Evolutionary conservation across 495 filamentous ascomycete genomes (phyloP).

Genomic region (Sporormia fimetaria): DNA sequence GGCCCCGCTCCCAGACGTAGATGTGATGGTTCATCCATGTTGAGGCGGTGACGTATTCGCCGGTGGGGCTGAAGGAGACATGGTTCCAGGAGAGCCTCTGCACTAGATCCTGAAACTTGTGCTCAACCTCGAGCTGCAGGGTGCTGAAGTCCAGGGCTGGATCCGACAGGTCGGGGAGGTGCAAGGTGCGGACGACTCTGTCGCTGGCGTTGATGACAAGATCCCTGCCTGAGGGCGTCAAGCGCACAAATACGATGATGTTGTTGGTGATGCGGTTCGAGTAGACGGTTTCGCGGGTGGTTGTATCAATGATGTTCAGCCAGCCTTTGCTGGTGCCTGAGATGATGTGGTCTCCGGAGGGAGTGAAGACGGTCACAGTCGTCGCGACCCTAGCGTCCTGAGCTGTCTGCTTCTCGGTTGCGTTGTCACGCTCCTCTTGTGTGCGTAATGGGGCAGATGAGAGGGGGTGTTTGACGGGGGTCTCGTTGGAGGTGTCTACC

Average conservation of each 20-base stretch:
- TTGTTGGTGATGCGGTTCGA: slow-evolving; percentile 74
- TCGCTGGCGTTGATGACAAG: slow-evolving; percentile 84
- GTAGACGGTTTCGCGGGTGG: slow-evolving; percentile 65
- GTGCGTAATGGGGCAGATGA: slow-evolving; percentile 69
- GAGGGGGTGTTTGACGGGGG: slow-evolving; percentile 60
- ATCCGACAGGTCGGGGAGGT: slow-evolving; percentile 52
- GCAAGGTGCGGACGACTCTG: slow-evolving; percentile 80
- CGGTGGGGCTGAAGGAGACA: slow-evolving; percentile 77
- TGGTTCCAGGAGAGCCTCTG: slow-evolving; percentile 93
- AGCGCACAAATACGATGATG: slow-evolving; percentile 78
- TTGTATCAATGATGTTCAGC: slow-evolving; percentile 80
- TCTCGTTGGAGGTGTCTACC: slow-evolving; percentile 58
- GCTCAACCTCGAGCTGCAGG: slow-evolving; percentile 82
- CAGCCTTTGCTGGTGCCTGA: slow-evolving; percentile 89
- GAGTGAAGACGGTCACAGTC: slow-evolving; percentile 79
- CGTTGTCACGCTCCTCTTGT: slow-evolving; percentile 45
- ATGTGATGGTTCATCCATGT: slow-evolving; percentile 97
- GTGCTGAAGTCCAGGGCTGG: slow-evolving; percentile 50
- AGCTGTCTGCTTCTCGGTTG: slow-evolving; percentile 71
- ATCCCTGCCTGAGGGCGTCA: slow-evolving; percentile 71
- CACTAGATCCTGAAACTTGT: slow-evolving; percentile 97
- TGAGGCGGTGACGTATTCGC: slow-evolving; percentile 84
- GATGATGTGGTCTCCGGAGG: slow-evolving; percentile 72
- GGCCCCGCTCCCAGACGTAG: slow-evolving; percentile 92
- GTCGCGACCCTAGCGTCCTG: slow-evolving; percentile 90